Evolutionary conservation across 495 filamentous ascomycete genomes (phyloP), one percentile per base, ranked within the genome.

Genomic region (Darksidea phi): DNA sequence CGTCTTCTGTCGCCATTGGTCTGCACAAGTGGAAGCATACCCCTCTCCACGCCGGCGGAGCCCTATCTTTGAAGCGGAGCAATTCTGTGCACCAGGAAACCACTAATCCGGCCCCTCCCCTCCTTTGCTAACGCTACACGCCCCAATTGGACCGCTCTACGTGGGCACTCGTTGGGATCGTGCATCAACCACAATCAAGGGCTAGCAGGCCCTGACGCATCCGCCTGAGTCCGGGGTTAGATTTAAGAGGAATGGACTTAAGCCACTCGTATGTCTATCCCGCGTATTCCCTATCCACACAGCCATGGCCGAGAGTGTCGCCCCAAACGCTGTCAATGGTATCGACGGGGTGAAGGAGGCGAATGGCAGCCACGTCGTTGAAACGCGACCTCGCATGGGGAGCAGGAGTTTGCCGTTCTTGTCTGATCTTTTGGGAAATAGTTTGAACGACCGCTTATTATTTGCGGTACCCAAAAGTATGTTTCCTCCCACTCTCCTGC

Each of bases 401-500:
- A 66, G 63, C 20, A 54, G 60, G 34, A 54, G 63, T 63, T 50
- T 66, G 32, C 63, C 61, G 20, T 51, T 63, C 51, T 28, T 70
- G 47, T 58, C 54, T 66, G 42, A 71, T 56, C 59, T 51, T 37
- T 51, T 58, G 38, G 57, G 64, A 25, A 57, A 47, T 72, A 93
- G 89, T 79, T 80, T 97, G 70, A 90, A 91, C 80, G 91, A 91
- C 74, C 87, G 93, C 67, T 84, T 97, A 47, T 83, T 98, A 60
- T 97, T 98, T 71, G 94, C 94, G 58, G 90, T 97, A 20, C 94
- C 94, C 45, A 98, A 98, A 78, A 98, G 91, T 90, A 78, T 74
- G 88, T 85, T 52, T 13, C 24, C 20, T 51, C 11, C 53, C 48
- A 51, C 57, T 49, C 25, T 12, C 12, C 15, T n/a, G 7, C 37